Evolutionary conservation across 1,284 basidiomycete species (phyloP).

Genomic region (Apiotrichum gracile): DNA sequence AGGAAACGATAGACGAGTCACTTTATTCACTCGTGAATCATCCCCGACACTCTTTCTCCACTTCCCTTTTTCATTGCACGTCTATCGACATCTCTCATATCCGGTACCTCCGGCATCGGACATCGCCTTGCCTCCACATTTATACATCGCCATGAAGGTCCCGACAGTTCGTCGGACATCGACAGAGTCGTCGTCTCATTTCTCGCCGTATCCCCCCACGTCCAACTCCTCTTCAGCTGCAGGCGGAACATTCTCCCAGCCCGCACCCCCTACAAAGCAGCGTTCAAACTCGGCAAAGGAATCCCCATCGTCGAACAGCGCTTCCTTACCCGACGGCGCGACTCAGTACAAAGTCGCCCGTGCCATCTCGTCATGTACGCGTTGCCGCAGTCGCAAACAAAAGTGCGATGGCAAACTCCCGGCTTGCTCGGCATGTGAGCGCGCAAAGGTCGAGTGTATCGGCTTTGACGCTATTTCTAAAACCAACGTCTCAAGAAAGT

Average conservation of each 20-base stretch:
- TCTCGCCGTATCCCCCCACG: slow-evolving; percentile 28
- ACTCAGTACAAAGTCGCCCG: slow-evolving; percentile 45
- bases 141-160: slow-evolving; percentile 22
- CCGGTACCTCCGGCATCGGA: too few species aligned
- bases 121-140: background rate
- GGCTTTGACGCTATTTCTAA: slow-evolving; percentile 49
- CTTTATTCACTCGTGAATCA: too few species aligned
- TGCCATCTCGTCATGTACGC: slow-evolving; percentile 47
- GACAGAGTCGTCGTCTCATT: slow-evolving; percentile 16
- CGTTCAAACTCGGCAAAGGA: slow-evolving; percentile 2
- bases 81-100: too few species aligned
- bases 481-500: slow-evolving; percentile 49
- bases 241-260: slow-evolving; percentile 11
- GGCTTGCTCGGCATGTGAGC: slow-evolving; percentile 43
- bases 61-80: too few species aligned
- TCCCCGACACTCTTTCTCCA: too few species aligned
- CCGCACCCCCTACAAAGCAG: slow-evolving; percentile 3
- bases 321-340: background rate
- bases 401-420: slow-evolving; percentile 49
- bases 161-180: slow-evolving; percentile 19
- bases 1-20: too few species aligned
- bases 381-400: slow-evolving; percentile 45
- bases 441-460: slow-evolving; percentile 49
- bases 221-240: slow-evolving; percentile 15
- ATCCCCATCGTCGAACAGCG: background rate